These are phyloP conservation scores for Eimeria falciformis DNA, from an alignment of 169 alveolate genomes.

Conservation along the genomic window DNA sequence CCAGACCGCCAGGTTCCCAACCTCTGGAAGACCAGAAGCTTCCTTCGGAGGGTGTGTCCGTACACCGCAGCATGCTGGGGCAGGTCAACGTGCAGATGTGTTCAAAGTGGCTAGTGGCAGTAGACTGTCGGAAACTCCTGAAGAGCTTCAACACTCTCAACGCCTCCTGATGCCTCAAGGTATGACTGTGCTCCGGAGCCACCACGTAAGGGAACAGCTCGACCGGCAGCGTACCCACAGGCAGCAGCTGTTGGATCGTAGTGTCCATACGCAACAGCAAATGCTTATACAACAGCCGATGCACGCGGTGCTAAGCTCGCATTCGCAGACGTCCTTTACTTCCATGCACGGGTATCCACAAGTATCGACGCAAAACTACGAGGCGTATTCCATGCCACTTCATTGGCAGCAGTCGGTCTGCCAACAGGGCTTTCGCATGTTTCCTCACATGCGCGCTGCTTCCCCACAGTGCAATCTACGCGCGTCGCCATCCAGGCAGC, in stretches of 20 bases:
- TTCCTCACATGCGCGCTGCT: conserved; percentile 18
- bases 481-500: conserved; percentile 12
- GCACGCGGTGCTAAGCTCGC: not conserved
- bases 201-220: conserved; percentile 48
- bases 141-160: conserved; percentile 20
- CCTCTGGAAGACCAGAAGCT: conserved; percentile 2
- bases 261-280: conserved; percentile 20
- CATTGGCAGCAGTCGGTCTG: not conserved
- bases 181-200: conserved; percentile 10
- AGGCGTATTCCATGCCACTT: conserved; percentile 26
- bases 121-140: not conserved
- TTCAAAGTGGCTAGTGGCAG: not conserved
- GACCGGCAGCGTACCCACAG: conserved; percentile 62
- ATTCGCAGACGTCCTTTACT: conserved; percentile 43
- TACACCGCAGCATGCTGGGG: conserved; percentile 1
- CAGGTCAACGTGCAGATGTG: conserved; percentile 5
- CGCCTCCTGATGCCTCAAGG: conserved; percentile 15
- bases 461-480: conserved; percentile 55
- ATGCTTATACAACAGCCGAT: not conserved
- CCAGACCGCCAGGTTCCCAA: conserved; percentile 3
- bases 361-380: conserved; percentile 44
- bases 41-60: not conserved
- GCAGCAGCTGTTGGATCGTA: conserved; percentile 56
- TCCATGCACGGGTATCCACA: conserved; percentile 29
- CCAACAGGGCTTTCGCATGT: not conserved